Percentiles rank a stretch among this genome's conserved stretches.
phyloP scores from a whole-genome alignment of 1,284 basidiomycete species.

The Sutorius eximius region DNA sequence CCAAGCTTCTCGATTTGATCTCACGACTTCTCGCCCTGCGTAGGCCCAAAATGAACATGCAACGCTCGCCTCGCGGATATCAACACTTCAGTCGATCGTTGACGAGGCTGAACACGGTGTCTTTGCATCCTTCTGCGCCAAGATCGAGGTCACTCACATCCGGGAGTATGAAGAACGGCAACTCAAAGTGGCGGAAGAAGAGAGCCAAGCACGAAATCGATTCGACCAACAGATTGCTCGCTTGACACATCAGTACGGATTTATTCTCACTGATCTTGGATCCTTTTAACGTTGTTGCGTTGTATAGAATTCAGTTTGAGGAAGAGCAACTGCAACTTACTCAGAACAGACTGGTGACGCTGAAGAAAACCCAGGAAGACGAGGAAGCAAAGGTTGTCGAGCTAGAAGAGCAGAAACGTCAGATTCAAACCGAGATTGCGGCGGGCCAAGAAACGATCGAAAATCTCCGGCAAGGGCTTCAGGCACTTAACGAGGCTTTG shows the following conservation, averaged over 20 bases:
- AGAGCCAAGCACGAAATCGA: conserved; percentile 80
- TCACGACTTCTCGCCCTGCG: background rate
- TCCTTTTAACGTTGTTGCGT: conserved; percentile 4
- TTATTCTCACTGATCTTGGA: background rate
- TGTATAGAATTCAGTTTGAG: conserved; percentile 73
- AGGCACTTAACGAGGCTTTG: conserved; percentile 59
- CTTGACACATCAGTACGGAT: conserved; percentile 83
- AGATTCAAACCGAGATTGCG: conserved; percentile 66
- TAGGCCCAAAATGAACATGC: conserved; percentile 58
- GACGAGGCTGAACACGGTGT: conserved; percentile 80
- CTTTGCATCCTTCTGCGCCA: conserved; percentile 79
- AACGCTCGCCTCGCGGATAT: conserved; percentile 55
- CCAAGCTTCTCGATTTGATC: background rate
- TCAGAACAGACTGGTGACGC: conserved; percentile 60
- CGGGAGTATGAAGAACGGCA: conserved; percentile 95
- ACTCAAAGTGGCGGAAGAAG: conserved; percentile 83
- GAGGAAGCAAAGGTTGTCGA: conserved; percentile 60
- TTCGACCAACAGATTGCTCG: conserved; percentile 89
- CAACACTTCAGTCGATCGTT: conserved; percentile 58
- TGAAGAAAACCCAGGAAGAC: conserved; percentile 54
- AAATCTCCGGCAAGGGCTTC: conserved; percentile 60
- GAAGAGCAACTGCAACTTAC: conserved; percentile 67
- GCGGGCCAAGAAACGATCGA: conserved; percentile 60
- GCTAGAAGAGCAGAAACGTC: conserved; percentile 58
- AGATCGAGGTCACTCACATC: conserved; percentile 82